A percentile compares a stretch with the other conserved stretches of the same genome.
These are phyloP conservation scores for Clathrospora elynae DNA, from an alignment of 2,329 filamentous ascomycete genomes.

Conservation along the genomic window DNA sequence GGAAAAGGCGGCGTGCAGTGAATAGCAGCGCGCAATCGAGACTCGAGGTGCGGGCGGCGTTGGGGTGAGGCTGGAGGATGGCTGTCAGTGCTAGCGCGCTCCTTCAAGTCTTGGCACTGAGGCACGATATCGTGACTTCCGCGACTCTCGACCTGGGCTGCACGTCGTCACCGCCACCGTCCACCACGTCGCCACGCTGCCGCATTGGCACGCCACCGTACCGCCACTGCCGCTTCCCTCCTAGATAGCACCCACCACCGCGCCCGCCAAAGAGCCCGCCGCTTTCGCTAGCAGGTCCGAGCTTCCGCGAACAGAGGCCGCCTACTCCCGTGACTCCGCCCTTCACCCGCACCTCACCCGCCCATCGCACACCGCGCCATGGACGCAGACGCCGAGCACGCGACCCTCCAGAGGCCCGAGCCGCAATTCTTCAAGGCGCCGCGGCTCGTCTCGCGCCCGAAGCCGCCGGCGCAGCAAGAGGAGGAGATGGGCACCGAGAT, in stretches of 20 bases:
- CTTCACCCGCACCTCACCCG: constrained; percentile 1
- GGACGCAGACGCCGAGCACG: constrained; percentile 38
- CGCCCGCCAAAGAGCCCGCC: background rate
- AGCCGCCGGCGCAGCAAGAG: constrained; percentile 73
- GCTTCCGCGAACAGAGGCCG: constrained; percentile 6
- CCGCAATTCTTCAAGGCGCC: constrained; percentile 40
- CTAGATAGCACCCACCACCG: background rate
- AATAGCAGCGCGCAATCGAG: constrained; percentile 13
- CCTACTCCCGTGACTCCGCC: background rate
- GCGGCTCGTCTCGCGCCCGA: constrained; percentile 48
- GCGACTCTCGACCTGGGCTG: background rate
- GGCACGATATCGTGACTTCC: constrained; percentile 4
- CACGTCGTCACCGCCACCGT: background rate
- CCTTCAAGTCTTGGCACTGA: constrained; percentile 6
- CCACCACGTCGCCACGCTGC: too few relatives aligned
- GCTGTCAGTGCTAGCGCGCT: constrained; percentile 6
- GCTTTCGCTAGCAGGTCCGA: constrained; percentile 6
- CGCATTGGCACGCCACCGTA: too few relatives aligned
- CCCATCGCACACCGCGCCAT: constrained; percentile 21
- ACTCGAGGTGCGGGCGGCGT: constrained; percentile 5
- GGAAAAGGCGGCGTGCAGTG: constrained; percentile 9
- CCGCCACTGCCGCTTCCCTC: too few relatives aligned
- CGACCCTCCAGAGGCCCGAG: constrained; percentile 20
- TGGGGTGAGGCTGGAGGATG: constrained; percentile 8
- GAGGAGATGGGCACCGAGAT: constrained; percentile 84